Conservation (phyloP, 2,329 filamentous ascomycete species). For the Dryadomyces quercus-mongolicae region DNA sequence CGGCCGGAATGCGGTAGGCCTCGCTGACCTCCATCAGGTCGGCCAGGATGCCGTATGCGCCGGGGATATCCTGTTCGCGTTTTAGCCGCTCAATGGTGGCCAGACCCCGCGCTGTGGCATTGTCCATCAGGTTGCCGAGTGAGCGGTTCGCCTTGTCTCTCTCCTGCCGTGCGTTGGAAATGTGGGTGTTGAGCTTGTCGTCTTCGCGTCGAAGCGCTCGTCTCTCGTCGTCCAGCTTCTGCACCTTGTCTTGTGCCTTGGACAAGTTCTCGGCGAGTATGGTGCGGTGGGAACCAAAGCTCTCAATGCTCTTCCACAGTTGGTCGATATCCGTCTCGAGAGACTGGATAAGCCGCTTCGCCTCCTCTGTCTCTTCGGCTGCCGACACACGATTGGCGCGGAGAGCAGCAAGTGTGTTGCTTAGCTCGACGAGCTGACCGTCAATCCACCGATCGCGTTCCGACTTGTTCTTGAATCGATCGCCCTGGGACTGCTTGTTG, state of each 20-base stretch:
- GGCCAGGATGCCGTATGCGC: conserved; percentile 84
- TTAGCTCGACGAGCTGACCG: conserved; percentile 69
- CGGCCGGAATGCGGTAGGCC: conserved; percentile 75
- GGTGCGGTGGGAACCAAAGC: conserved; percentile 63
- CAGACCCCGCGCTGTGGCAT: conserved; percentile 73
- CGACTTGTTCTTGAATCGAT: conserved; percentile 75
- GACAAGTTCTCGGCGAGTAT: conserved; percentile 63
- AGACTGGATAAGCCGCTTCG: conserved; percentile 22
- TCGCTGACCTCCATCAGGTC: conserved; percentile 85
- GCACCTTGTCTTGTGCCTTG: conserved; percentile 63
- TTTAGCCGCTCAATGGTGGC: conserved; percentile 79
- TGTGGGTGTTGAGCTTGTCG: conserved; percentile 69
- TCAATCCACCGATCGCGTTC: conserved; percentile 78
- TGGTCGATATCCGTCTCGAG: conserved; percentile 59
- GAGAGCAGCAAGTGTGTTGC: conserved; percentile 62
- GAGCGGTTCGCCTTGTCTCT: conserved; percentile 65
- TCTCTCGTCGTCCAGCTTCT: conserved; percentile 72
- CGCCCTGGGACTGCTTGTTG: conserved; percentile 81
- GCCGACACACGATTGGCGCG: conserved; percentile 78
- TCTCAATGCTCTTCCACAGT: conserved; percentile 67
- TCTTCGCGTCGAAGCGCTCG: conserved; percentile 84
- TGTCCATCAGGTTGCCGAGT: conserved; percentile 78
- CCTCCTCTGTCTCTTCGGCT: conserved; percentile 58
- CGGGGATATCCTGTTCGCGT: conserved; percentile 64
- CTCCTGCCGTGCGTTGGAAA: conserved; percentile 64